Percentiles rank a stretch among this genome's conserved stretches.
Conservation (phyloP, 2,329 filamentous ascomycete genomes). For the Fusarium sp. region DNA sequence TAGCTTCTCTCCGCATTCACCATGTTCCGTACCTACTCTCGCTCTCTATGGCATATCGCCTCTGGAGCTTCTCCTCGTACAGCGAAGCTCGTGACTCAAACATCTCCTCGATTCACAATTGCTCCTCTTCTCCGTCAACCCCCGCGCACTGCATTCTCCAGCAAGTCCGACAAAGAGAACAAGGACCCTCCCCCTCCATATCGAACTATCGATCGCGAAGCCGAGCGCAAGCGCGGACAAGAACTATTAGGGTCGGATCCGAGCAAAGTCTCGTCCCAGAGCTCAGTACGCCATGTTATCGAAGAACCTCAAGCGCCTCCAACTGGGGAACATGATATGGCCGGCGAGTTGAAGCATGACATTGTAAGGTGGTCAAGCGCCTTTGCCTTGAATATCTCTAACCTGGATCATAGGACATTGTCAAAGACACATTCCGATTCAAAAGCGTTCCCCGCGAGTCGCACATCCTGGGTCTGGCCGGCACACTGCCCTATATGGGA, state of each 20-base stretch:
- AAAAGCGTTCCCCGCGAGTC: conserved; percentile 71
- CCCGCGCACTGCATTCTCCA: conserved; percentile 38
- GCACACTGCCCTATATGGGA: conserved; percentile 82
- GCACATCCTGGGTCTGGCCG: conserved; percentile 73
- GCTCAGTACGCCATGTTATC: conserved; percentile 60
- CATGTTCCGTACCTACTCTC: conserved; percentile 46
- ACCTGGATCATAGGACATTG: conserved; percentile 57
- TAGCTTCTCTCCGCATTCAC: background rate
- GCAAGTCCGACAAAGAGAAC: conserved; percentile 36
- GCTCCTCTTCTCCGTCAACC: conserved; percentile 24
- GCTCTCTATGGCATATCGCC: conserved; percentile 37
- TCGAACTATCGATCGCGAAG: conserved; percentile 58
- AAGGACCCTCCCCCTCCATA: conserved; percentile 37
- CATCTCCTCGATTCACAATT: conserved; percentile 17
- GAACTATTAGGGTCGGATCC: conserved; percentile 67
- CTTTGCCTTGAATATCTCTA: background rate
- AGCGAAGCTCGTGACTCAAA: conserved; percentile 3
- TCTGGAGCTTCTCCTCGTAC: conserved; percentile 24
- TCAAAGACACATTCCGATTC: conserved; percentile 74
- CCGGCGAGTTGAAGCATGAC: conserved; percentile 54
- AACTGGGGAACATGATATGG: conserved; percentile 42
- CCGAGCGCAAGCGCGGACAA: conserved; percentile 62
- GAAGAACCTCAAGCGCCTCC: conserved; percentile 42
- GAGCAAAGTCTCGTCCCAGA: conserved; percentile 66
- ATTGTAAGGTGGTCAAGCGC: conserved; percentile 59